Conservation (phyloP, 805 yeast species). For the Teunomyces panamensis region DNA sequence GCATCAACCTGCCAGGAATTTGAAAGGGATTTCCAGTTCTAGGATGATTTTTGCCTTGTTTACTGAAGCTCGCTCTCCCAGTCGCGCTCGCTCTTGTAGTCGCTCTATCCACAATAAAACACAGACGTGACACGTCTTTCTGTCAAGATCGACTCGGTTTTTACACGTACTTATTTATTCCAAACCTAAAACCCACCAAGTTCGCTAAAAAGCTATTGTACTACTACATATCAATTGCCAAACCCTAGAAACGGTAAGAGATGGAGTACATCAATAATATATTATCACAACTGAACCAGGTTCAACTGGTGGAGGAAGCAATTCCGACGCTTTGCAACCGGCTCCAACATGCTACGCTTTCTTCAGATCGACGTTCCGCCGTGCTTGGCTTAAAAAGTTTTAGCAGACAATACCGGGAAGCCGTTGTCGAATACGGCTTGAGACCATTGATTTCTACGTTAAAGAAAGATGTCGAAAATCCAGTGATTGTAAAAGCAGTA, state of each 20-base stretch:
- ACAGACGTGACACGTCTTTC: not conserved
- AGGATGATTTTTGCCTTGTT: not conserved
- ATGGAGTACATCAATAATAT: slow-evolving; percentile 41
- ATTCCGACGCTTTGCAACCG: slow-evolving; percentile 88
- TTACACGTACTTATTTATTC: not conserved
- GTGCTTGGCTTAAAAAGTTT: slow-evolving; percentile 85
- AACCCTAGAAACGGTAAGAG: not conserved
- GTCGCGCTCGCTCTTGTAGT: not conserved
- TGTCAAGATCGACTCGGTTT: not conserved
- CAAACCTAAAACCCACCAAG: not conserved
- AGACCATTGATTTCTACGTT: slow-evolving; percentile 69
- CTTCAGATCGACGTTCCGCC: slow-evolving; percentile 88
- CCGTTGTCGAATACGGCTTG: slow-evolving; percentile 84
- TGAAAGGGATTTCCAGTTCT: not conserved
- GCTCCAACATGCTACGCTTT: slow-evolving; percentile 71
- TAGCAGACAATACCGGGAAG: slow-evolving; percentile 83
- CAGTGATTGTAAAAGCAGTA: slow-evolving; percentile 70
- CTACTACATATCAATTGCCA: not conserved
- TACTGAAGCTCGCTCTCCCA: not conserved
- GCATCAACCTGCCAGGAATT: not conserved
- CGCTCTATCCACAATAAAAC: not conserved
- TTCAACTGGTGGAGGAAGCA: slow-evolving; percentile 68
- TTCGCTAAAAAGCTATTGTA: not conserved
- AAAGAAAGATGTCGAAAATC: slow-evolving; percentile 63
- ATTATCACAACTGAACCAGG: slow-evolving; percentile 29